Conservation (phyloP, 2,329 filamentous ascomycete species). For the Calonectria hongkongensis region DNA sequence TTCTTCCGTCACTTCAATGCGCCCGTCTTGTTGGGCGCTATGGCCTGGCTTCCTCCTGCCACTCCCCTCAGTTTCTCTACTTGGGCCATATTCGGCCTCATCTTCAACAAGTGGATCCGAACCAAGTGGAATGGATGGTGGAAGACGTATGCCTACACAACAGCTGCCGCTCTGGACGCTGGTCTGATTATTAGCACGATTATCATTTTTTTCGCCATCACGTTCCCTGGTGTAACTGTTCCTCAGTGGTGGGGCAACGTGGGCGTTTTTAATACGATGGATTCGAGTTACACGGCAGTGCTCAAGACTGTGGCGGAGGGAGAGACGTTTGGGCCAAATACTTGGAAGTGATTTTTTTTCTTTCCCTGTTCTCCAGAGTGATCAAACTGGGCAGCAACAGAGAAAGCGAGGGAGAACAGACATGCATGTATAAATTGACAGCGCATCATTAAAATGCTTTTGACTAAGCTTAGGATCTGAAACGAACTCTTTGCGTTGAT, state of each 20-base stretch:
- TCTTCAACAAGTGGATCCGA: slow-evolving; percentile 76
- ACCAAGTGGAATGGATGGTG: slow-evolving; percentile 75
- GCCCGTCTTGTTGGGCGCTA: slow-evolving; percentile 75
- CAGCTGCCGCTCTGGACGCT: slow-evolving; percentile 65
- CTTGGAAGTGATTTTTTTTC: slow-evolving; percentile 59
- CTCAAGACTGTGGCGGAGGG: slow-evolving; percentile 68
- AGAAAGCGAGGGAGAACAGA: too few species aligned
- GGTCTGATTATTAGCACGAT: slow-evolving; percentile 65
- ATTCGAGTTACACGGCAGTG: slow-evolving; percentile 71
- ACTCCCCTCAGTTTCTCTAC: slow-evolving; percentile 75
- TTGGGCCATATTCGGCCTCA: slow-evolving; percentile 74
- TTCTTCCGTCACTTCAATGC: slow-evolving; percentile 71
- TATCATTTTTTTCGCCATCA: slow-evolving; percentile 66
- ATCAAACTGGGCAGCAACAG: too few species aligned
- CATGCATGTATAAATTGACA: too few species aligned
- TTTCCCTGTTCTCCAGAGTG: too few species aligned
- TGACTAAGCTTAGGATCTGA: too few species aligned
- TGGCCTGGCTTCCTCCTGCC: slow-evolving; percentile 73
- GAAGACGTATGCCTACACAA: slow-evolving; percentile 63
- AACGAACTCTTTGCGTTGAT: too few species aligned
- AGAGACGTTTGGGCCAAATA: slow-evolving; percentile 73
- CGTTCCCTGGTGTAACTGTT: slow-evolving; percentile 62
- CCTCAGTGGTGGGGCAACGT: slow-evolving; percentile 69
- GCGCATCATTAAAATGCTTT: too few species aligned
- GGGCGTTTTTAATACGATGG: slow-evolving; percentile 71